These are phyloP conservation scores for Biscogniauxia sp. DNA, from an alignment of 2,329 filamentous ascomycete species.

Conservation along the genomic window DNA sequence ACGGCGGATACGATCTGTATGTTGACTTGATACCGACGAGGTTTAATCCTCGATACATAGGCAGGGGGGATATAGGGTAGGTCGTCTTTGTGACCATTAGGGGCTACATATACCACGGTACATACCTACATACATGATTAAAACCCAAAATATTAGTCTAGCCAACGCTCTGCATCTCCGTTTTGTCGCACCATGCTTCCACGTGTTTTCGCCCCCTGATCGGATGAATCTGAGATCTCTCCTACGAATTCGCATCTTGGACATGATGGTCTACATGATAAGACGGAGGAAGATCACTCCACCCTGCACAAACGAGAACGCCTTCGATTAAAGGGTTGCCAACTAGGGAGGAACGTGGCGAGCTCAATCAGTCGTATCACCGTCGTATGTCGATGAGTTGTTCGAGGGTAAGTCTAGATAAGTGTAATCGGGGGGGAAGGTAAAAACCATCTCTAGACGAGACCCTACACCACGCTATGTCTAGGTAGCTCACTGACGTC, in stretches of 20 bases:
- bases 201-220: background rate
- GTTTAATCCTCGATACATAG: background rate
- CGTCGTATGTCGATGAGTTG: background rate
- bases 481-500: background rate
- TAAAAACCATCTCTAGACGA: background rate
- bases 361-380: background rate
- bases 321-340: background rate
- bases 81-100: background rate
- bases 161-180: background rate
- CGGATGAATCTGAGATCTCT: background rate
- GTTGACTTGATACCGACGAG: background rate
- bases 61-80: background rate
- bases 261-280: background rate
- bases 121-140: background rate
- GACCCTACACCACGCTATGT: background rate
- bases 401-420: background rate
- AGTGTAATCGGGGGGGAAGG: background rate
- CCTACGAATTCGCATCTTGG: background rate
- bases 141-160: background rate
- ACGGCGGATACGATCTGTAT: slow-evolving; percentile 13
- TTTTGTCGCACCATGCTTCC: background rate
- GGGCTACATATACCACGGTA: slow-evolving; percentile 1
- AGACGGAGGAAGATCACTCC: background rate
- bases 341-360: background rate
- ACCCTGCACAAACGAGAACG: background rate